A percentile compares a stretch with the other conserved stretches of the same genome.
Conservation (phyloP, 2,329 filamentous ascomycete species). For the Sporothrix pallida region DNA sequence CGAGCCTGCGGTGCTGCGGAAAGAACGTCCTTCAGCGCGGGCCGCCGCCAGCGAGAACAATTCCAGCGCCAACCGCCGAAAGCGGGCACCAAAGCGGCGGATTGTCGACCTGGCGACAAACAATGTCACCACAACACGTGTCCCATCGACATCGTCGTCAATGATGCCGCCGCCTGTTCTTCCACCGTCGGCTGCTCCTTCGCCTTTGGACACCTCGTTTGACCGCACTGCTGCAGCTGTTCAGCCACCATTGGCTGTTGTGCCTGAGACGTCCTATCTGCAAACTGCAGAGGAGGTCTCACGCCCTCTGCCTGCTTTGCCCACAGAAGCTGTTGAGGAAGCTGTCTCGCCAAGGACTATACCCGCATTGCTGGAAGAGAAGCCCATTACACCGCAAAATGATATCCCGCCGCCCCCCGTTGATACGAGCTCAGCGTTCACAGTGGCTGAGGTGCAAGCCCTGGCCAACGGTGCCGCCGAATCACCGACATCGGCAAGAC, state of each 20-base stretch:
- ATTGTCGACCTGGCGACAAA: conserved; percentile 68
- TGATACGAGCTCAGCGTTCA: background rate
- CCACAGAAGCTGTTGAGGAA: background rate
- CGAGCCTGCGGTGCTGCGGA: conserved; percentile 61
- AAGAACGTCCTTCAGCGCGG: conserved; percentile 61
- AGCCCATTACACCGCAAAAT: conserved; percentile 1
- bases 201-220: conserved; percentile 15
- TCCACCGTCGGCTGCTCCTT: background rate
- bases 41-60: conserved; percentile 64
- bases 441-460: background rate
- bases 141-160: background rate
- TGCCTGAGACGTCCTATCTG: background rate
- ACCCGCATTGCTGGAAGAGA: conserved; percentile 15
- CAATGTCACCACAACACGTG: conserved; percentile 44
- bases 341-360: background rate
- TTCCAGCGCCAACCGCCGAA: conserved; percentile 64
- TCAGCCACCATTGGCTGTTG: background rate
- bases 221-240: background rate
- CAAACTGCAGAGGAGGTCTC: background rate
- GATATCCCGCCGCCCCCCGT: conserved; percentile 17
- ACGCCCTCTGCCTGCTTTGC: background rate
- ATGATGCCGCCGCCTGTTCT: background rate
- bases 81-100: conserved; percentile 64
- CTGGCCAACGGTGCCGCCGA: conserved; percentile 7
- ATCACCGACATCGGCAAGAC: background rate